A percentile compares a stretch with the other conserved stretches of the same genome.
phyloP scores from a whole-genome alignment of 805 yeast genomes.

The Saturnispora galanensis region DNA sequence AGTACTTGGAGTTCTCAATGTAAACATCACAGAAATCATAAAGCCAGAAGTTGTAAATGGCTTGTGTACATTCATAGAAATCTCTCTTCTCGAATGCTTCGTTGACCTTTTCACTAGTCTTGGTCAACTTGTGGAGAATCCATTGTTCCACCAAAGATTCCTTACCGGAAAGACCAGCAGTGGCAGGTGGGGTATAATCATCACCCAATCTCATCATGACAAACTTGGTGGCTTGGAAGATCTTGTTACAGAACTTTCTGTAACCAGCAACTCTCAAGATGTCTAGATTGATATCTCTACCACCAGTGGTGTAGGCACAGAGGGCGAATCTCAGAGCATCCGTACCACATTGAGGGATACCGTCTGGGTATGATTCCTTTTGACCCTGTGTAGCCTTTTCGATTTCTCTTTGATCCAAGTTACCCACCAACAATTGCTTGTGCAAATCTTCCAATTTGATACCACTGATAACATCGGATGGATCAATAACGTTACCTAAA shows the following conservation, averaged over 20 bases:
- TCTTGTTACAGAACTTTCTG: conserved; percentile 98
- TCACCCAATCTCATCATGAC: conserved; percentile 88
- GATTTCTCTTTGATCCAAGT: conserved; percentile 81
- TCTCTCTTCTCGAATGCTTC: conserved; percentile 73
- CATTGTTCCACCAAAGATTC: conserved; percentile 93
- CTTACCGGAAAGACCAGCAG: conserved; percentile 51
- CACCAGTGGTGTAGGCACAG: conserved; percentile 98
- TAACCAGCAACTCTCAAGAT: conserved; percentile 96
- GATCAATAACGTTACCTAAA: conserved; percentile 93
- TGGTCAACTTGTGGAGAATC: conserved; percentile 81
- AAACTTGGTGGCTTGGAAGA: conserved; percentile 96
- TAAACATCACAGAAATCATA: conserved; percentile 93
- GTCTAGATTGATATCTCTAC: conserved; percentile 94
- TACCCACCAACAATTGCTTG: conserved; percentile 67
- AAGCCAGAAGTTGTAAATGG: conserved; percentile 89
- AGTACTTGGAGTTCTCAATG: conserved; percentile 92
- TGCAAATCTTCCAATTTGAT: conserved; percentile 71
- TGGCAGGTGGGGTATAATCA: conserved; percentile 74
- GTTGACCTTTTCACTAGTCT: conserved; percentile 55
- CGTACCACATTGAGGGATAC: conserved; percentile 99
- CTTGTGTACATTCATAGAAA: conserved; percentile 78
- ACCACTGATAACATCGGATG: conserved; percentile 88
- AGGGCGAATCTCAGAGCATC: conserved; percentile 97
- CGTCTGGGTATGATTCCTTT: conserved; percentile 81
- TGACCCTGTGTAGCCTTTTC: conserved; percentile 85